These are phyloP conservation scores for Marvania coccoides DNA, from an alignment of 139 green algal genomes.

Conservation along the genomic window DNA sequence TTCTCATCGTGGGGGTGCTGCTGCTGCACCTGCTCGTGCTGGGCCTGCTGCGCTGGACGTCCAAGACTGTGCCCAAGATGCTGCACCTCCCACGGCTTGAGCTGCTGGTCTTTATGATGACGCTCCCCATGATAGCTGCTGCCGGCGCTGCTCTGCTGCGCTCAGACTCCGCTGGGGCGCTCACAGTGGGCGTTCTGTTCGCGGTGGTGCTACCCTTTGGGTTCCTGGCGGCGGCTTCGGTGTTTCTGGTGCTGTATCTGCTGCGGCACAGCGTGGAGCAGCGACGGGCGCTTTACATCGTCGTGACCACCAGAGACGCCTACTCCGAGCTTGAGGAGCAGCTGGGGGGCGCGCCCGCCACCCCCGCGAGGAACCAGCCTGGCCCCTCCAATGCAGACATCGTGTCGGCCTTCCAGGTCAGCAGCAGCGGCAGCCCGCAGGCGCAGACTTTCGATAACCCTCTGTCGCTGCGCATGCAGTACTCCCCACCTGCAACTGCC, in stretches of 20 bases:
- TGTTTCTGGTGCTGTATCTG: conserved; percentile 13
- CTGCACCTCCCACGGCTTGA: conserved; percentile 23
- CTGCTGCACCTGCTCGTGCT: not conserved
- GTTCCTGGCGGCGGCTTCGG: not conserved
- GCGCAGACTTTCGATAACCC: too few species aligned
- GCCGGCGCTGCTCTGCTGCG: conserved; percentile 13
- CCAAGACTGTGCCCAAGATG: conserved; percentile 19
- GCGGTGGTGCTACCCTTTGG: conserved; percentile 10
- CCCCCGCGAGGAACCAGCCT: too few species aligned
- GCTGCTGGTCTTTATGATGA: conserved; percentile 29
- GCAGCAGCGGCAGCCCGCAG: not conserved
- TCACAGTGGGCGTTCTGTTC: conserved; percentile 14
- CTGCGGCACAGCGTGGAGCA: conserved; percentile 7
- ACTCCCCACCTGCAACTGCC: too few species aligned
- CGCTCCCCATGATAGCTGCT: conserved; percentile 21
- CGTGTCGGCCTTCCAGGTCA: too few species aligned
- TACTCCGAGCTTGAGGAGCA: not conserved
- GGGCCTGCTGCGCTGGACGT: not conserved
- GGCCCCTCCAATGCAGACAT: too few species aligned
- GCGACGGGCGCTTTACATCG: conserved; percentile 10
- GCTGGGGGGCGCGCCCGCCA: not conserved
- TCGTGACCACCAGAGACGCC: not conserved
- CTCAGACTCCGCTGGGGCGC: not conserved
- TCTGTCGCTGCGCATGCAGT: too few species aligned
- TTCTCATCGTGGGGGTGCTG: conserved; percentile 8